Evolutionary conservation across 2,329 filamentous ascomycete species (phyloP), one percentile per base, ranked within the genome.

Genomic region (Dothiorella sarmentorum): DNA sequence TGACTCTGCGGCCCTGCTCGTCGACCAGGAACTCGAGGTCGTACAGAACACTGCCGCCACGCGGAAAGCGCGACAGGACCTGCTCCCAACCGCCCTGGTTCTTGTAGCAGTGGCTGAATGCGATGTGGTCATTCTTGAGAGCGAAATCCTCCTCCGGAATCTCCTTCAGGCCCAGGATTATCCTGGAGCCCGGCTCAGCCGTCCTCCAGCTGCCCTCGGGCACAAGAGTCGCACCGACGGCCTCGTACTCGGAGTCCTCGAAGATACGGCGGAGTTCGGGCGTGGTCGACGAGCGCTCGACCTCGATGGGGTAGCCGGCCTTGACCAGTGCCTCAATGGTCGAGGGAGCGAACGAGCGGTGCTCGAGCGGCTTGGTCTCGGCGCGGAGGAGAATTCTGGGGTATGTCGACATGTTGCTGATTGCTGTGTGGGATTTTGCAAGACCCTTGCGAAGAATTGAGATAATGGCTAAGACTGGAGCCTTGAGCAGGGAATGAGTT

Each of bases 21-120:
- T 95, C 88, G 37, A 84, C 83, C 35, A 97, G 80, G 72, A 96
- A 97, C 71, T 96, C 92, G 35, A 97, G 82, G 68, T 97, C 92
- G 60, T 91, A 84, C 13, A 97, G 83, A 0, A 84, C 87, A 65
- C 90, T 90, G 57, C 85, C 85, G 60, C 90, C 91, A 22, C 85
- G 82, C 26, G 88, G 82, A 73, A 91, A 97, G 58, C 92, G 83
- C 59, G 85, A 81, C n/a, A 96, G 84, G 5, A 91, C 89, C 40
- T 83, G 82, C 60, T 90, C 84, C 90, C 90, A 96, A 38, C 72
- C 73, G 59, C 64, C 72, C 62, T 76, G 73, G 61, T 71, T 64
- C 68, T 76, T 76, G 66, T 75, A 76, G 66, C 72, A 75, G 62
- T 76, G 73, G 13, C 71, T 71, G 64, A 76, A 76, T 62, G 74